phyloP scores from a whole-genome alignment of 164 flowering plant genomes.

The Cinnamomum micranthum region DNA sequence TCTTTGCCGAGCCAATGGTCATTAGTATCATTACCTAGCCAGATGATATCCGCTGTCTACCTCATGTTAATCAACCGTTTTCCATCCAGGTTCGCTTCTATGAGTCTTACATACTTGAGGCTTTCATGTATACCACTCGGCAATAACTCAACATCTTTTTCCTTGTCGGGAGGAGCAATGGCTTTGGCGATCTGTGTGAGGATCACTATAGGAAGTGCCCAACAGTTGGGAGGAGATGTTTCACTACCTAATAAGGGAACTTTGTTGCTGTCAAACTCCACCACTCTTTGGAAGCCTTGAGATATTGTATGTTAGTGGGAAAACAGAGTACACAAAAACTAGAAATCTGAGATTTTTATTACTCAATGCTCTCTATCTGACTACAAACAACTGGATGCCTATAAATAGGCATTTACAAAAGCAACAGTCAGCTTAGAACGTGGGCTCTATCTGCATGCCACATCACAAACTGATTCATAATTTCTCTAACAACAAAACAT shows the following conservation, averaged over 20 bases:
- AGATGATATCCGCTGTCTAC: slow-evolving; percentile 47
- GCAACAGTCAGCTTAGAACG: no score
- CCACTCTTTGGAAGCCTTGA: slow-evolving; percentile 20
- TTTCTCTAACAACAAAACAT: no score
- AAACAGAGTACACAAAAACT: no score
- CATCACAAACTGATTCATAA: no score
- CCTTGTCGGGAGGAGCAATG: slow-evolving; percentile 40
- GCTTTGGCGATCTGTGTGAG: slow-evolving; percentile 40
- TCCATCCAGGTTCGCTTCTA: slow-evolving; percentile 33
- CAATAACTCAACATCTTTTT: slow-evolving; percentile 13
- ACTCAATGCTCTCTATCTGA: no score
- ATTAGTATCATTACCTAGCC: slow-evolving; percentile 48
- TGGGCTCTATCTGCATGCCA: no score
- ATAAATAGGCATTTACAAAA: no score
- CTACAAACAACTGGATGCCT: no score
- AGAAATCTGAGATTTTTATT: no score
- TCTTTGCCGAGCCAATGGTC: slow-evolving; percentile 48
- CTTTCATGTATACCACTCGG: slow-evolving; percentile 36
- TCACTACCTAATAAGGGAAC: slow-evolving; percentile 27
- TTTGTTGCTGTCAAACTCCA: slow-evolving; percentile 36
- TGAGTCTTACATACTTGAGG: slow-evolving; percentile 29
- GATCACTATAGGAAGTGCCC: slow-evolving; percentile 66
- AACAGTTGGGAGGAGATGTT: slow-evolving; percentile 47
- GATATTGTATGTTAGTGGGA: no score
- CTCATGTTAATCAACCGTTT: slow-evolving; percentile 23